phyloP scores from a whole-genome alignment of 179 eudicot genomes.

The Heliamphora pulchella region DNA sequence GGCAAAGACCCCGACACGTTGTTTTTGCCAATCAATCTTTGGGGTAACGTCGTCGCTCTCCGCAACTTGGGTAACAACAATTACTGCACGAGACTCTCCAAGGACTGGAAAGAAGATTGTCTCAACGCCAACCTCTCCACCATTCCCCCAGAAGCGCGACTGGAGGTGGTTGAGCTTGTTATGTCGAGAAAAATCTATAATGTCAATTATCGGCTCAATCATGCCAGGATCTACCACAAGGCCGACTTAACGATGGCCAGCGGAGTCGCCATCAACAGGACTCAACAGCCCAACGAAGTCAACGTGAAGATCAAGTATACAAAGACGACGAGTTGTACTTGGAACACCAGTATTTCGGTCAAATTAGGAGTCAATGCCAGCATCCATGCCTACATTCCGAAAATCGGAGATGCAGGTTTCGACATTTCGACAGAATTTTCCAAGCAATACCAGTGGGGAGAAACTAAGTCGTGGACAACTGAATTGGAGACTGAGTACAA shows the following conservation, averaged over 20 bases:
- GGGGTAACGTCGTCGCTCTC: slow-evolving; percentile 17
- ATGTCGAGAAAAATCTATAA: neutral
- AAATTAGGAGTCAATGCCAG: neutral
- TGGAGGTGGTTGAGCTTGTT: slow-evolving; percentile 19
- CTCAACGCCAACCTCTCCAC: slow-evolving; percentile 8
- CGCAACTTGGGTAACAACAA: slow-evolving; percentile 19
- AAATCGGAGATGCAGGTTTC: neutral
- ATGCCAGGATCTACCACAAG: slow-evolving; percentile 20
- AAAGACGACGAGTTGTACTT: neutral
- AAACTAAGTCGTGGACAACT: neutral
- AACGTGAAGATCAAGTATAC: neutral
- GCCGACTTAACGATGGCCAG: neutral
- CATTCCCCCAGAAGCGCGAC: slow-evolving; percentile 2
- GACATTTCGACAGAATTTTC: neutral
- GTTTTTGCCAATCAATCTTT: slow-evolving; percentile 15
- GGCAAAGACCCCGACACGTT: slow-evolving; percentile 6
- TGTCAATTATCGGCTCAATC: slow-evolving; percentile 10
- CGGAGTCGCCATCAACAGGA: neutral
- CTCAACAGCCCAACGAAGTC: neutral
- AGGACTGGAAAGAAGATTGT: slow-evolving; percentile 12
- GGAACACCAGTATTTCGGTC: neutral
- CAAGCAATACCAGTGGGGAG: slow-evolving; percentile 3
- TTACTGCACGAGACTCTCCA: slow-evolving; percentile 16
- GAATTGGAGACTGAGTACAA: neutral
- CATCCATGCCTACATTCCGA: neutral